phyloP scores from a whole-genome alignment of 257 asterid genomes.

The Gardenia jasminoides region DNA sequence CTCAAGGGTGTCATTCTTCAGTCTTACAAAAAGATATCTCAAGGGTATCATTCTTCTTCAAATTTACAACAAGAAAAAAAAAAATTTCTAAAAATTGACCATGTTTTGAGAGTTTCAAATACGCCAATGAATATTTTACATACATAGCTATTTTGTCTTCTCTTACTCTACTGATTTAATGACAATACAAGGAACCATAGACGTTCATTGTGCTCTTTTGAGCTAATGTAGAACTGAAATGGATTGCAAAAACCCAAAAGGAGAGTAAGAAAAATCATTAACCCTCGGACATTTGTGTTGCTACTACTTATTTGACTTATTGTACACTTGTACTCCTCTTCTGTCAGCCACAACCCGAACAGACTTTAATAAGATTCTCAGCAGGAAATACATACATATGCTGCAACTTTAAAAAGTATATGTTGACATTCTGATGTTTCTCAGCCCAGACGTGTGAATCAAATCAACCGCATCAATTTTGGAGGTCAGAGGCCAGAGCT shows the following conservation, averaged over 20 bases:
- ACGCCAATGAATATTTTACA: too few species aligned
- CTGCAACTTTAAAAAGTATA: neutral
- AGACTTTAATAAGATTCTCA: neutral
- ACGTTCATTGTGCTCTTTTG: too few species aligned
- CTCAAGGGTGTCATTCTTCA: neutral
- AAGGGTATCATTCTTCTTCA: too few species aligned
- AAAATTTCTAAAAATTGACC: neutral
- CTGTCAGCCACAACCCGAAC: neutral
- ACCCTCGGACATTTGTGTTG: neutral
- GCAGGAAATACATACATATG: neutral
- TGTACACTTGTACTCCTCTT: neutral
- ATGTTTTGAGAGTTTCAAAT: neutral
- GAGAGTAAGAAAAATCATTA: neutral
- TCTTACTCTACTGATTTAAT: neutral
- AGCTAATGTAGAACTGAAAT: too few species aligned
- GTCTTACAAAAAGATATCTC: too few species aligned
- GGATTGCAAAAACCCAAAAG: too few species aligned
- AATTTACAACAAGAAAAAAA: too few species aligned
- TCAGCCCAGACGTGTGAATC: neutral
- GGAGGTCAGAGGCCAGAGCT: neutral
- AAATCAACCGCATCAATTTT: neutral
- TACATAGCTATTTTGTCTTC: too few species aligned
- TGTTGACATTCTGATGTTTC: conserved; percentile 7
- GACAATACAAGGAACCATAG: too few species aligned
- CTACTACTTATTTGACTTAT: too few species aligned